Percentiles rank a stretch among this genome's conserved stretches.
phyloP scores from a whole-genome alignment of 1,284 basidiomycete species.

The Fomitiporia mediterranea region DNA sequence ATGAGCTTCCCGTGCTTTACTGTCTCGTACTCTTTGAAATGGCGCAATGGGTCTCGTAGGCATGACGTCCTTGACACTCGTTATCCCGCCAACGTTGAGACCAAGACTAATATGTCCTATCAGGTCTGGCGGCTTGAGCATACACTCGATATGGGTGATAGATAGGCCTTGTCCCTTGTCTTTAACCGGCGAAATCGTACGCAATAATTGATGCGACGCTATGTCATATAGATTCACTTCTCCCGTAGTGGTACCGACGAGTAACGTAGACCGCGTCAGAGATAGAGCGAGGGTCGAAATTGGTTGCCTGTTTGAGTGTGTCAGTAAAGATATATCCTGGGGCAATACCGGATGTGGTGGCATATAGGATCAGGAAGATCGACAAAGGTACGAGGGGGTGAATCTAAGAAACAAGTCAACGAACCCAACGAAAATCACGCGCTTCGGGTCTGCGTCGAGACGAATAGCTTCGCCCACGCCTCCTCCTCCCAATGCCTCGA shows the following conservation, averaged over 20 bases:
- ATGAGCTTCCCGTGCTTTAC: slow-evolving; percentile 58
- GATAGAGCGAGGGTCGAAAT: slow-evolving; percentile 76
- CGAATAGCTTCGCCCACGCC: slow-evolving; percentile 67
- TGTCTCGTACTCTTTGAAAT: slow-evolving; percentile 69
- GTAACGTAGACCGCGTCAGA: slow-evolving; percentile 62
- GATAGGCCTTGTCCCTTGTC: slow-evolving; percentile 55
- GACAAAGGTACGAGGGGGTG: background rate
- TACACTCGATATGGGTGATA: slow-evolving; percentile 71
- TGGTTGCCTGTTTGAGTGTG: slow-evolving; percentile 41
- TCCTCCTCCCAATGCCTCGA: slow-evolving; percentile 73
- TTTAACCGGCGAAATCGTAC: slow-evolving; percentile 60
- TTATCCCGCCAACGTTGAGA: slow-evolving; percentile 40
- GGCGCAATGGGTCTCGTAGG: slow-evolving; percentile 61
- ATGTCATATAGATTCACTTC: slow-evolving; percentile 83
- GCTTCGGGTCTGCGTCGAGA: slow-evolving; percentile 47
- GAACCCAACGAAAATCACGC: slow-evolving; percentile 62
- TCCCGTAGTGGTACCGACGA: slow-evolving; percentile 71
- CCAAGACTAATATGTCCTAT: slow-evolving; percentile 66
- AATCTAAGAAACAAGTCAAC: slow-evolving; percentile 24
- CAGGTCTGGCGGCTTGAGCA: slow-evolving; percentile 81
- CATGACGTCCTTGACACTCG: slow-evolving; percentile 50
- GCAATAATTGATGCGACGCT: slow-evolving; percentile 84
- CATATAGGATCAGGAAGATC: background rate
- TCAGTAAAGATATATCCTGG: slow-evolving; percentile 18
- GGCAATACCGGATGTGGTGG: background rate